Evolutionary conservation across 352 stramenopile species (phyloP), one percentile per base, ranked within the genome.

Genomic region (Phytophthora ohioensis): DNA sequence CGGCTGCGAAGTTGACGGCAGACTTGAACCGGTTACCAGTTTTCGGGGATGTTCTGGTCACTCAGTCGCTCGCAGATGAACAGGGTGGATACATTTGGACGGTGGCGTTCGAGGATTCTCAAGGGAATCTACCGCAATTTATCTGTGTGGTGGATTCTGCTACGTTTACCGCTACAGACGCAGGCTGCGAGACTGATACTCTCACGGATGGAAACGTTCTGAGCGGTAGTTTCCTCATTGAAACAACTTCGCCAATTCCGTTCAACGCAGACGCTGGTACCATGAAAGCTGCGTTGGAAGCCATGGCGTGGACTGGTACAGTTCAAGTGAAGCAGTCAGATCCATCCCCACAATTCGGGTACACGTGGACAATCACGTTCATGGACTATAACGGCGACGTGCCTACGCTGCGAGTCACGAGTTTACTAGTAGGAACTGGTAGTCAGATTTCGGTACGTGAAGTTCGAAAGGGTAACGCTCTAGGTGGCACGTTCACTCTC

Each of bases 31-130:
- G 70, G 13, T 43, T 94, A 3, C 88, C 88, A 0, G 67, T 93
- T 9, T 92, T 91, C 60, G 79, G 83, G 0, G 67, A 77, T 43
- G 84, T 94, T 4, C 71, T 91, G n/a, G 84, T 84, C 3, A 85
- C 82, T 8, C 80, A 75, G 10, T 93, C 87, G 8, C 80, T 94
- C 6, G 73, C 58, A 2, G 88, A 95, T 41, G 68, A 80, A 13
- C 82, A 93, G 42, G 88, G 87, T 12, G 88, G 88, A 5, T 92
- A 81, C 55, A 76, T 92, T 41, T 95, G 88, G 88, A 95, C 86
- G 0, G 70, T 95, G 1, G 88, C 81, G 5, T 95, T 93, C 48
- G 78, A 87, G 30, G 79, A 93, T 49, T 86, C 78, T 1, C 64
- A 90, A 56, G 88, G 84, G 0, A 80, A 93, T 43, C 12, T 95